Evolutionary conservation across 2,329 filamentous ascomycete genomes (phyloP).

Genomic region (Podosphaera aphanis): DNA sequence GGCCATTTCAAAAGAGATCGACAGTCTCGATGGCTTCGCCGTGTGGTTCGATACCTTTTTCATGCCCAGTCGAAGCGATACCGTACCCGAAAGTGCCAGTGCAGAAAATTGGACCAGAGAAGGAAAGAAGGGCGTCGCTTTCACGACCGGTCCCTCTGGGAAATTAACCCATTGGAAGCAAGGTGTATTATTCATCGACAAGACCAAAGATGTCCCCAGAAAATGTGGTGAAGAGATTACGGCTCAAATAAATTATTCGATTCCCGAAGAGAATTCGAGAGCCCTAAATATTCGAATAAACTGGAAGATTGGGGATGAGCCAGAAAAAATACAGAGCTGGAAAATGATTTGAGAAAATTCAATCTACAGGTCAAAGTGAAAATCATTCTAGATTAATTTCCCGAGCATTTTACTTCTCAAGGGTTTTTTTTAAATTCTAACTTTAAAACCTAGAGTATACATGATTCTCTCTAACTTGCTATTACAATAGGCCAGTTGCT

Average conservation of each 20-base stretch:
- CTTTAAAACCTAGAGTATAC: no score
- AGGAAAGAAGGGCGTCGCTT: constrained; percentile 43
- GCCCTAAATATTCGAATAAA: constrained; percentile 39
- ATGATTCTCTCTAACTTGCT: no score
- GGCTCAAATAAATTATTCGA: constrained; percentile 47
- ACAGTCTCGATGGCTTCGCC: constrained; percentile 61
- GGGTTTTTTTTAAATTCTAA: no score
- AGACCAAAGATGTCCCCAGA: constrained; percentile 22
- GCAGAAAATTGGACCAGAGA: constrained; percentile 36
- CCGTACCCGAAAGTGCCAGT: constrained; percentile 26
- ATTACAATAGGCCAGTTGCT: no score
- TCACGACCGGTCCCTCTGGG: constrained; percentile 63
- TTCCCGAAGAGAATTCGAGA: constrained; percentile 44
- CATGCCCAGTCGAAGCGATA: constrained; percentile 31
- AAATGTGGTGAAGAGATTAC: constrained; percentile 33
- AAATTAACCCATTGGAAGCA: constrained; percentile 81
- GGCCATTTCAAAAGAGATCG: constrained; percentile 34
- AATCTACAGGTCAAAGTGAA: no score
- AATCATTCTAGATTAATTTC: no score
- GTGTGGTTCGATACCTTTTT: constrained; percentile 95
- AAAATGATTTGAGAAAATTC: constrained; percentile 13
- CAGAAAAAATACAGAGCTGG: constrained; percentile 12
- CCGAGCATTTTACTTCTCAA: no score
- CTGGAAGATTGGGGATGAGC: constrained; percentile 24
- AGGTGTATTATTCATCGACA: constrained; percentile 46